Evolutionary conservation across 495 filamentous ascomycete species (phyloP).

Genomic region (Penicillium cataractarum): DNA sequence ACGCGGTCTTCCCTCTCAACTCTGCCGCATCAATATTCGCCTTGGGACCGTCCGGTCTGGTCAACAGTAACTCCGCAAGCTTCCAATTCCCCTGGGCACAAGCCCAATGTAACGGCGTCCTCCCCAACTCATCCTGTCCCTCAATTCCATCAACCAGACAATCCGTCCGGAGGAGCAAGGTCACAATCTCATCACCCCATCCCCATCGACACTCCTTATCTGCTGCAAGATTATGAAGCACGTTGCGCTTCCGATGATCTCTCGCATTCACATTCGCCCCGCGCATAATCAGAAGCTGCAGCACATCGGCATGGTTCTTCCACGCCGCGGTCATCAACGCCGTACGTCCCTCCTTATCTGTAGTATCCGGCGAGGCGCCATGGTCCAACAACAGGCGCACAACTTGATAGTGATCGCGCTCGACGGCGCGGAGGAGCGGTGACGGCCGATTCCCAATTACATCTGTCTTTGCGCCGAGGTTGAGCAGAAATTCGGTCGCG

Average conservation of each 20-base stretch:
- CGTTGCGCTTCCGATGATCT: slow-evolving; percentile 44
- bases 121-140: slow-evolving; percentile 50
- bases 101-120: slow-evolving; percentile 67
- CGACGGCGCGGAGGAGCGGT: slow-evolving; percentile 55
- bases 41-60: slow-evolving; percentile 38
- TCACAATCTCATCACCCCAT: slow-evolving; percentile 56
- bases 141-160: slow-evolving; percentile 46
- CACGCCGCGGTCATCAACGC: slow-evolving; percentile 63
- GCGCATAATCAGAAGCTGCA: slow-evolving; percentile 52
- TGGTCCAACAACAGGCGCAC: slow-evolving; percentile 49
- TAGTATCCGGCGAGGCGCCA: slow-evolving; percentile 43
- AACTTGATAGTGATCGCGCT: slow-evolving; percentile 52
- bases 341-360: slow-evolving; percentile 54
- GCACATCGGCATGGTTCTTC: slow-evolving; percentile 55
- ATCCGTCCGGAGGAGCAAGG: slow-evolving; percentile 45
- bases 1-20: slow-evolving; percentile 59
- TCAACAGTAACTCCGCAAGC: slow-evolving; percentile 59
- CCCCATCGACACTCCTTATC: slow-evolving; percentile 52
- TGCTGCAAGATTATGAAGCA: slow-evolving; percentile 58
- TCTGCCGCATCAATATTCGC: slow-evolving; percentile 58
- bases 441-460: slow-evolving; percentile 42
- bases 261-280: slow-evolving; percentile 54
- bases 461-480: slow-evolving; percentile 49
- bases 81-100: slow-evolving; percentile 61
- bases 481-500: slow-evolving; percentile 51